Conservation (phyloP, 257 asterid genomes). For the Rhazya stricta region DNA sequence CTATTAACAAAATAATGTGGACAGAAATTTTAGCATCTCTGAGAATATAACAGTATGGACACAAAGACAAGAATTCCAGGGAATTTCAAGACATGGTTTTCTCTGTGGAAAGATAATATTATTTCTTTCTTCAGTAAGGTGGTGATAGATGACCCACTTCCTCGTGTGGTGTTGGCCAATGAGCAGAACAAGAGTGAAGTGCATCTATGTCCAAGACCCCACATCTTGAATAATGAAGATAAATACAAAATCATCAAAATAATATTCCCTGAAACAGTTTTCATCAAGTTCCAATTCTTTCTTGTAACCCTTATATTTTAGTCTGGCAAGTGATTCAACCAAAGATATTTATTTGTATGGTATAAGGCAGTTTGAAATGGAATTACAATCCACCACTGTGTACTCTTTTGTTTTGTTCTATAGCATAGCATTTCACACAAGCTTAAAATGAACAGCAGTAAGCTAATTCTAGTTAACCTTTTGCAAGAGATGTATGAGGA, state of each 20-base stretch:
- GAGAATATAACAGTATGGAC: neutral
- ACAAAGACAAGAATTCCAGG: neutral
- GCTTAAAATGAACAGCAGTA: neutral
- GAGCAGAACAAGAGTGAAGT: neutral
- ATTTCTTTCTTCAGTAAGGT: constrained; percentile 1
- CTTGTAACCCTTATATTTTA: neutral
- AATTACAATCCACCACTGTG: neutral
- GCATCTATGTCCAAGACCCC: constrained; percentile 19
- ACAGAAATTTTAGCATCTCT: neutral
- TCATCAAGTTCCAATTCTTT: neutral
- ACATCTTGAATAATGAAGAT: constrained; percentile 6
- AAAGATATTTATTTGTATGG: neutral
- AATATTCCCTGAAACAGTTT: constrained; percentile 8
- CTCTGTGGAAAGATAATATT: neutral
- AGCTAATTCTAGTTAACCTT: neutral
- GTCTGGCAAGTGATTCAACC: neutral
- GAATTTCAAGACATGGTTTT: constrained; percentile 1
- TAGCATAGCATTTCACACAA: too few species aligned
- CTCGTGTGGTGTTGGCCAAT: constrained; percentile 18
- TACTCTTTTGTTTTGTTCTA: neutral
- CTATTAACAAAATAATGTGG: neutral
- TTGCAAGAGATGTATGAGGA: neutral
- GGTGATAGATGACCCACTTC: constrained; percentile 13
- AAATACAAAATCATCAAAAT: constrained; percentile 9
- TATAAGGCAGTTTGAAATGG: neutral